A percentile compares a stretch with the other conserved stretches of the same genome.
These are phyloP conservation scores for Aspergillus sp. DNA, from an alignment of 2,329 filamentous ascomycete genomes.

Conservation along the genomic window DNA sequence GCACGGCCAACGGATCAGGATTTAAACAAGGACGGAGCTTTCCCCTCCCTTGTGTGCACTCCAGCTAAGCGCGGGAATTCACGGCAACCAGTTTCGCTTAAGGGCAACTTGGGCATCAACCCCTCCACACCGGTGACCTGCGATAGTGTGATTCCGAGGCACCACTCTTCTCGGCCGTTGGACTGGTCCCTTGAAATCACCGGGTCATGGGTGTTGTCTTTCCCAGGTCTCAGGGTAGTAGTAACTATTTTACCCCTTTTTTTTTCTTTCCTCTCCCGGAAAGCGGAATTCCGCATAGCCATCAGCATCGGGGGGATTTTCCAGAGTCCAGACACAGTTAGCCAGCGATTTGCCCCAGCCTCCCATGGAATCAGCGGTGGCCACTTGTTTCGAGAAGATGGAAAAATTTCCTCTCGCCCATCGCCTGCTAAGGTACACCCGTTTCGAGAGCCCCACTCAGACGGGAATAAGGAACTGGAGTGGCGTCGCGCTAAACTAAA, in stretches of 20 bases:
- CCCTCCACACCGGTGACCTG: constrained; percentile 19
- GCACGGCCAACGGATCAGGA: background rate
- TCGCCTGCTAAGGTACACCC: constrained; percentile 8
- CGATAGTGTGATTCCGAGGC: constrained; percentile 17
- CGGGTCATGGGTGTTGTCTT: background rate
- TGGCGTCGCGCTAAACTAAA: constrained; percentile 25
- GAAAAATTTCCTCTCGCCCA: constrained; percentile 8
- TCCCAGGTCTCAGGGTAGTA: background rate
- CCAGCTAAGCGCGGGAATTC: constrained; percentile 16
- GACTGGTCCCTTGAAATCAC: background rate
- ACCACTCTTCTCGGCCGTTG: constrained; percentile 15
- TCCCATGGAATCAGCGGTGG: constrained; percentile 7
- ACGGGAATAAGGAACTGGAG: constrained; percentile 28
- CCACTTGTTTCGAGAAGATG: constrained; percentile 8
- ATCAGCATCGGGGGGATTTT: background rate
- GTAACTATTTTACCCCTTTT: background rate
- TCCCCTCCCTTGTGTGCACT: too few species aligned
- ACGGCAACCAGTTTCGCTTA: constrained; percentile 23
- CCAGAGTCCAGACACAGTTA: background rate
- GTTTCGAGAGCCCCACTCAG: constrained; percentile 20
- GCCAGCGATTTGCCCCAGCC: background rate
- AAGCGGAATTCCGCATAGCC: background rate
- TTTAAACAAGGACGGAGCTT: background rate
- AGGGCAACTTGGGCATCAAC: constrained; percentile 24
- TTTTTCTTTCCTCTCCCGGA: background rate